Percentiles rank a stretch among this genome's conserved stretches.
Evolutionary conservation across 2,329 filamentous ascomycete genomes (phyloP).

Genomic region (Neurospora sp.): DNA sequence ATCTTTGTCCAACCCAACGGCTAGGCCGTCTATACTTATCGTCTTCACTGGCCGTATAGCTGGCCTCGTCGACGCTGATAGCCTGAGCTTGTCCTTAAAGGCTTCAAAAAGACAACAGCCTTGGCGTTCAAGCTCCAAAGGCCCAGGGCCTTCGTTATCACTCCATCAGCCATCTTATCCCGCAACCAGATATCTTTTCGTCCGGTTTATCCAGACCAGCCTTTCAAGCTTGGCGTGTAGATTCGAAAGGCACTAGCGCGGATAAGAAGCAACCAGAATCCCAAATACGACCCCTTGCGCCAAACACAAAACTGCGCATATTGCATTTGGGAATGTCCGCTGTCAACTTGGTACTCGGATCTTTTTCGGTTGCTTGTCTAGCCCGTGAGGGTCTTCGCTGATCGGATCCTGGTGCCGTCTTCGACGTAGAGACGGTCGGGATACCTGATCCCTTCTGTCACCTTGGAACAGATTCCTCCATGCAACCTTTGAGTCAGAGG

Average conservation of each 20-base stretch:
- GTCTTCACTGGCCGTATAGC: not conserved
- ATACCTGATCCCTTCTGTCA: constrained; percentile 17
- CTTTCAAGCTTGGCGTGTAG: not conserved
- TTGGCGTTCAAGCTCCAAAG: not conserved
- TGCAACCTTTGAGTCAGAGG: constrained; percentile 41
- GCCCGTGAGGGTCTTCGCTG: constrained; percentile 6
- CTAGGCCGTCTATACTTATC: constrained; percentile 19
- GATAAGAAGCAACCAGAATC: not conserved
- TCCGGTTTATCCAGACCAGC: not conserved
- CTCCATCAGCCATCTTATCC: not conserved
- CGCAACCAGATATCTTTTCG: not conserved
- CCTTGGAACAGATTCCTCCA: constrained; percentile 28
- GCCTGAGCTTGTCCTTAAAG: not conserved
- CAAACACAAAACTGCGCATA: constrained; percentile 1
- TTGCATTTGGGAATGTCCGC: constrained; percentile 18
- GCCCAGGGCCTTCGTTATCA: not conserved
- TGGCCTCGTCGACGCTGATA: constrained; percentile 13
- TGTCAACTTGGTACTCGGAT: constrained; percentile 8
- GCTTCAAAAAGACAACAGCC: not conserved
- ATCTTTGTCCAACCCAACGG: constrained; percentile 37
- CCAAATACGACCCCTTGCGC: not conserved
- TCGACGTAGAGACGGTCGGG: constrained; percentile 19
- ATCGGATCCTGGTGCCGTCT: constrained; percentile 9
- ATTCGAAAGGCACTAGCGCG: not conserved
- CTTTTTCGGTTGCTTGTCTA: constrained; percentile 15